phyloP scores from a whole-genome alignment of 495 filamentous ascomycete genomes.

The Delitschia confertaspora region DNA sequence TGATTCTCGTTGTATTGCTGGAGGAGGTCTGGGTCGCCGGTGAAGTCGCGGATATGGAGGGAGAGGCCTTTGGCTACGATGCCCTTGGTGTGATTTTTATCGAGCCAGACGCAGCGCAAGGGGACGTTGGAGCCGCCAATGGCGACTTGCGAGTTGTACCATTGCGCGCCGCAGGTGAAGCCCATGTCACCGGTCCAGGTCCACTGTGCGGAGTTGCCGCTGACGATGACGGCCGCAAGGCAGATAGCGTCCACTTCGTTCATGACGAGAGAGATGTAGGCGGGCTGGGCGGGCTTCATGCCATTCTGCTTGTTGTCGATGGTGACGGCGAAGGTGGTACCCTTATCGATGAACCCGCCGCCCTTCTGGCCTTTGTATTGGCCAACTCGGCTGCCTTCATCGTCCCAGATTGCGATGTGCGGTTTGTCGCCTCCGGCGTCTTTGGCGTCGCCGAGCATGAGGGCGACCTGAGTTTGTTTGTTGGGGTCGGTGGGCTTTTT shows the following conservation, averaged over 20 bases:
- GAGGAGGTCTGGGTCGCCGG: neutral
- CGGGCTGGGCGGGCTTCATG: too few species aligned
- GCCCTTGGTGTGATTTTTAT: slow-evolving; percentile 6
- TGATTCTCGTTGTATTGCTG: slow-evolving; percentile 8
- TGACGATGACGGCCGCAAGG: neutral
- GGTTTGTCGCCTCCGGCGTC: too few species aligned
- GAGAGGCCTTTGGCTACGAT: slow-evolving; percentile 6
- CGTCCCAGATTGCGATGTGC: too few species aligned
- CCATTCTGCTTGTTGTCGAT: too few species aligned
- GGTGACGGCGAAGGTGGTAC: too few species aligned
- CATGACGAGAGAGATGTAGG: too few species aligned
- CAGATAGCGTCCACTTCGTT: slow-evolving; percentile 9
- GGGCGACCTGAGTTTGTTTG: too few species aligned
- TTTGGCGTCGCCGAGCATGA: too few species aligned
- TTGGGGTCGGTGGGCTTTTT: too few species aligned
- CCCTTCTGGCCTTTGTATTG: too few species aligned
- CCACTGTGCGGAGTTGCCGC: neutral
- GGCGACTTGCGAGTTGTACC: neutral
- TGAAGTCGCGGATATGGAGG: slow-evolving; percentile 14
- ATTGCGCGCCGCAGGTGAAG: slow-evolving; percentile 8
- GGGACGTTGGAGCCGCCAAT: slow-evolving; percentile 1
- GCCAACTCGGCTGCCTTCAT: too few species aligned
- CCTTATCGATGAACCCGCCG: too few species aligned
- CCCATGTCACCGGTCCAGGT: slow-evolving; percentile 10
- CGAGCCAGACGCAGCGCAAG: slow-evolving; percentile 11